Evolutionary conservation across 108 stramenopile species (phyloP), one percentile per base, ranked within the genome.

Genomic region (Pelagomonas calceolata): DNA sequence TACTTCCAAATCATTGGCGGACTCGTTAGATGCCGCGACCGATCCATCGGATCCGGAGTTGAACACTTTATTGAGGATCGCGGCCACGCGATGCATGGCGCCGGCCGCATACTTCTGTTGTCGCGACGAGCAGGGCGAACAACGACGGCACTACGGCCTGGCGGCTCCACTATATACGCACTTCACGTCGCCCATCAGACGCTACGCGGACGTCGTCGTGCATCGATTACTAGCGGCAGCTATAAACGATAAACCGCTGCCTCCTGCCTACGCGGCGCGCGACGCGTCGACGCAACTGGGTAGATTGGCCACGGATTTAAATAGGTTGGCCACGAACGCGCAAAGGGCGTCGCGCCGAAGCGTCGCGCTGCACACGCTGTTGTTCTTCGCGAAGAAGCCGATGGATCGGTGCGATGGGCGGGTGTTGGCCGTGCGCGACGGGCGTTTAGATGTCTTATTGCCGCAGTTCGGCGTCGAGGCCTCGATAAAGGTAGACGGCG

Each of bases 101-200:
- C 95, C 95, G 29, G 97, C 97, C 0, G 92, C 95, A 73, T 99
- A 99, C 78, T 98, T 99, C 72, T 96, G 95, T 70, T 95, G 93
- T 12, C 95, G 95, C 46, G 96, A 98, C 74, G 89, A 87, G 46
- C 86, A 88, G 70, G 85, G 90, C 3, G 86, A 76, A 63, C 91
- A 92, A 63, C 92, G 90, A 89, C 88, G 88, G 70, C 98, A 99
- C 84, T 99, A 98, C 73, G 99, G 99, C 66, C 88, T 99, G 0
- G 99, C 96, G 12, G 93, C 95, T n/a, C 94, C 95, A 4, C 91
- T 98, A 17, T 99, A 99, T 80, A 99, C 97, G 0, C 99, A 99
- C 75, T 99, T 99, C 78, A 99, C 99, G 14, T 93, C 92, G 15
- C 99, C 99, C 32, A 99, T 99, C 73, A 95, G 99, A 34, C 91